Conservation (phyloP, 805 yeast species). For the Candida awuae region DNA sequence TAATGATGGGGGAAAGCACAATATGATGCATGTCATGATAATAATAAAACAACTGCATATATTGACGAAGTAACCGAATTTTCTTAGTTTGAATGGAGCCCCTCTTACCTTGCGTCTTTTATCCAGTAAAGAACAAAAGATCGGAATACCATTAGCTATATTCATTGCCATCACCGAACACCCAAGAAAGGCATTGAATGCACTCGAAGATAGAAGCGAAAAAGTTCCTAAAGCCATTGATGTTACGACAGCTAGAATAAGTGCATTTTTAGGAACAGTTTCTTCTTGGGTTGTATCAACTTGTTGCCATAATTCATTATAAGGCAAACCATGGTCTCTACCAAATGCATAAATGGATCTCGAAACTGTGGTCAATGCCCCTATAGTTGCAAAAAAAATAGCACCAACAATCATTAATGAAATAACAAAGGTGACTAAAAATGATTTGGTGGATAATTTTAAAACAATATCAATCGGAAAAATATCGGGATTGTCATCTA, state of each 20-base stretch:
- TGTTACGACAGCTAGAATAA: constrained; percentile 54
- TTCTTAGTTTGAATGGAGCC: constrained; percentile 55
- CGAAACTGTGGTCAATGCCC: constrained; percentile 73
- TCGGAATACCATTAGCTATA: constrained; percentile 71
- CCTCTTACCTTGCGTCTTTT: constrained; percentile 56
- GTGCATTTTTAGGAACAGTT: constrained; percentile 63
- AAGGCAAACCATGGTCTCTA: constrained; percentile 75
- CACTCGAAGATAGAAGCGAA: constrained; percentile 62
- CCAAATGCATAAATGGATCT: constrained; percentile 78
- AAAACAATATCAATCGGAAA: constrained; percentile 76
- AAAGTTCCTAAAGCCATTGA: constrained; percentile 54
- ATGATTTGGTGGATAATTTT: constrained; percentile 60
- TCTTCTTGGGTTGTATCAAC: constrained; percentile 52
- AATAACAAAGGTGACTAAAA: constrained; percentile 58
- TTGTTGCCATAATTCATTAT: constrained; percentile 52
- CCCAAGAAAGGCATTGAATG: constrained; percentile 79
- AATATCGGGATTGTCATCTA: constrained; percentile 56
- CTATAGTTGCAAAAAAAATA: constrained; percentile 67
- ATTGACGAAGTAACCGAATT: constrained; percentile 59
- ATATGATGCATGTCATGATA: constrained; percentile 44
- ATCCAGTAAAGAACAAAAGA: constrained; percentile 51
- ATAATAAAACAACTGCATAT: constrained; percentile 54
- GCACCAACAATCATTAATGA: constrained; percentile 63
- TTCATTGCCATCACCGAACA: constrained; percentile 71
- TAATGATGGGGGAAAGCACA: constrained; percentile 66